Evolutionary conservation across 495 filamentous ascomycete genomes (phyloP).

Genomic region (Apodospora peruviana): DNA sequence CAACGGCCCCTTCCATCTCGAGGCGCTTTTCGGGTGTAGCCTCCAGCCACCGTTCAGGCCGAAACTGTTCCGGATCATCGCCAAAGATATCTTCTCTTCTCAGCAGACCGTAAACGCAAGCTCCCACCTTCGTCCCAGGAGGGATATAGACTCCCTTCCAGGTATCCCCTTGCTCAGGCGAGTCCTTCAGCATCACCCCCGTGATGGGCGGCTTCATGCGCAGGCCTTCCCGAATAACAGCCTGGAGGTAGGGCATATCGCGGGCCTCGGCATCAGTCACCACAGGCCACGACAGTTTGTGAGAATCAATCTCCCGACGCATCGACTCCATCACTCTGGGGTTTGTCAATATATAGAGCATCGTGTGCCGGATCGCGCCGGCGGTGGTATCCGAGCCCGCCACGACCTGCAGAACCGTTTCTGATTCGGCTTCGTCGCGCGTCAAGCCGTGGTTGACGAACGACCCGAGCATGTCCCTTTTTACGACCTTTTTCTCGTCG

Average conservation of each 20-base stretch:
- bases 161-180: slow-evolving; percentile 7
- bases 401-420: slow-evolving; percentile 29
- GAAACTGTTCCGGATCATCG: slow-evolving; percentile 35
- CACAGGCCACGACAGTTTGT: background rate
- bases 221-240: slow-evolving; percentile 41
- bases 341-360: slow-evolving; percentile 45
- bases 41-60: slow-evolving; percentile 41
- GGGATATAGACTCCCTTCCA: slow-evolving; percentile 12
- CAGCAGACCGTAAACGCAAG: slow-evolving; percentile 32
- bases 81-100: slow-evolving; percentile 48
- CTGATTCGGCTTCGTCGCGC: slow-evolving; percentile 12
- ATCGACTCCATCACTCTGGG: slow-evolving; percentile 34
- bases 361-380: slow-evolving; percentile 41
- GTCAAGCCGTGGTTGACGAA: slow-evolving; percentile 12
- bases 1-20: slow-evolving; percentile 43
- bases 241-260: slow-evolving; percentile 39
- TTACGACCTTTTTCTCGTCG: background rate
- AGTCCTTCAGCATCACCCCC: slow-evolving; percentile 23
- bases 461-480: slow-evolving; percentile 8
- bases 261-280: slow-evolving; percentile 19
- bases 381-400: slow-evolving; percentile 52
- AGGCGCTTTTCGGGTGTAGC: slow-evolving; percentile 35
- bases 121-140: slow-evolving; percentile 10
- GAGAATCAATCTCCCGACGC: slow-evolving; percentile 43
- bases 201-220: slow-evolving; percentile 37